Evolutionary conservation across 306 rosid genomes (phyloP), one percentile per base, ranked within the genome.

Genomic region (Amphicarpaea edgeworthii): DNA sequence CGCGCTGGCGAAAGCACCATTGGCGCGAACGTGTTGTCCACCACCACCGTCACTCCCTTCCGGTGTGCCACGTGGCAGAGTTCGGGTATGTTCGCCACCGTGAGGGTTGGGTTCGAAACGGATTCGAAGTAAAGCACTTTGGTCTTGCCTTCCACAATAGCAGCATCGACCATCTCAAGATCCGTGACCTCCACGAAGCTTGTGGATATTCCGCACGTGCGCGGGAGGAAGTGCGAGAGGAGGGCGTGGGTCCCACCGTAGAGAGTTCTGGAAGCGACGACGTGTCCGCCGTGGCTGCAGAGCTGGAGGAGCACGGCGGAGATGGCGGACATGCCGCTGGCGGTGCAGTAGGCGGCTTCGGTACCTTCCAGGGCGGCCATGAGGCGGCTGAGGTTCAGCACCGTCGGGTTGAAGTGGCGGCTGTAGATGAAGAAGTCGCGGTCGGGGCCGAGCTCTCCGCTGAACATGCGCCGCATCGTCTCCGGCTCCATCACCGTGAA

Each of bases 401-500:
- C 98, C 1, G 99, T 96, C 0, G 99, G 99, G 47, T 96, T 96
- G 77, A 96, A 96, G 86, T 96, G 99, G 17, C 99, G 99, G 82
- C 99, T 96, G 89, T 96, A 96, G 83, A 96, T 79, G 85, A 87
- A 96, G 86, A 84, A 96, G 41, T 96, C 99, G 0, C 96, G 84
- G 14, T 96, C 99, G 0, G 99, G 90, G 0, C 99, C 98, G 0
- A 96, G 82, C 61, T 96, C 99, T 1, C 99, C 99, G 70, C 91
- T 0, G 82, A 96, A 96, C 92, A 96, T 92, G 14, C 95, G 89
- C 0, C 92, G 85, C 88, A 96, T 83, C 15, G 98, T 92, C 53
- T 96, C 99, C 2, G 99, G 96, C 15, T 96, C 99, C 96, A 96
- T 96, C 38, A 96, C 99, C 1, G 99, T 96, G 86, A 96, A 96